These are phyloP conservation scores for Phialocephala subalpina DNA, from an alignment of 2,329 filamentous ascomycete genomes.

Conservation along the genomic window DNA sequence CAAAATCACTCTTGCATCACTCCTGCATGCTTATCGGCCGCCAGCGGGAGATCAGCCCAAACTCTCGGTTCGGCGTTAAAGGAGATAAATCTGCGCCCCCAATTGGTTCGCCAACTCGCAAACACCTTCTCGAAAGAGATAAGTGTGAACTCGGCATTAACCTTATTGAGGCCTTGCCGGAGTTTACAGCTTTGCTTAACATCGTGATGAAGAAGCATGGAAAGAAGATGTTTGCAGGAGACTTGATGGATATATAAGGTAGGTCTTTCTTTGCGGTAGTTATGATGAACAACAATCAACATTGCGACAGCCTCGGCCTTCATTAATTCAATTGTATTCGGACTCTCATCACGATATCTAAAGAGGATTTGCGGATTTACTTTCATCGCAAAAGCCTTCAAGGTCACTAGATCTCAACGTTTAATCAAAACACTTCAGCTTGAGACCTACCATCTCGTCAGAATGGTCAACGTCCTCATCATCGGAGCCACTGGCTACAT, in stretches of 20 bases:
- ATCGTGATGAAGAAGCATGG: background rate
- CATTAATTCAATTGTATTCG: too few relatives aligned
- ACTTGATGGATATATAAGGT: constrained; percentile 2
- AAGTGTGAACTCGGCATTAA: background rate
- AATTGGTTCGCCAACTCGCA: background rate
- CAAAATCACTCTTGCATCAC: too few relatives aligned
- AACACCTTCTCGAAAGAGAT: background rate
- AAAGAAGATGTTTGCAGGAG: background rate
- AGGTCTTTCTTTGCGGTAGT: background rate
- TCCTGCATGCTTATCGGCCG: background rate
- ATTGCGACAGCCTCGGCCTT: too few relatives aligned
- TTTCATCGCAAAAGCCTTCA: too few relatives aligned
- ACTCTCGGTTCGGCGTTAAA: constrained; percentile 7
- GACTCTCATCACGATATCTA: too few relatives aligned
- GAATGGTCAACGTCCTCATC: constrained; percentile 51
- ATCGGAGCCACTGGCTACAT: constrained; percentile 64
- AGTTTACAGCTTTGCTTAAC: background rate
- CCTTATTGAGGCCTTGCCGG: background rate
- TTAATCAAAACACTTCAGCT: background rate
- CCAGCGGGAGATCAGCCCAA: background rate
- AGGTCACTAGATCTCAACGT: background rate
- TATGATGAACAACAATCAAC: too few relatives aligned
- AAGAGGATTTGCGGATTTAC: too few relatives aligned
- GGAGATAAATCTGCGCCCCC: background rate
- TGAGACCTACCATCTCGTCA: constrained; percentile 9